A percentile compares a stretch with the other conserved stretches of the same genome.
phyloP scores from a whole-genome alignment of 495 filamentous ascomycete species.

The Penicillium angulare region DNA sequence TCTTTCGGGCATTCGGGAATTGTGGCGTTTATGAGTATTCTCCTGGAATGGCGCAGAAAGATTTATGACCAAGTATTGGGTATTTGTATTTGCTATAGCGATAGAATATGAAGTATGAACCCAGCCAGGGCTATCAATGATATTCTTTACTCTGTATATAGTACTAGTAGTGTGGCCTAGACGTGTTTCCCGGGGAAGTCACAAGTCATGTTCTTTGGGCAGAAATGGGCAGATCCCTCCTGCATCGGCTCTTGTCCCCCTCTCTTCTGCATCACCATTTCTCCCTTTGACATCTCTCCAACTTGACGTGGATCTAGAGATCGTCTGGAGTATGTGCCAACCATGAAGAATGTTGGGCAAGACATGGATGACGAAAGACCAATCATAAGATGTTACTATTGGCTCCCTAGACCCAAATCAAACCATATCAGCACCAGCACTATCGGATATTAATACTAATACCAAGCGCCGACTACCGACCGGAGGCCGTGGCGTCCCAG shows the following conservation, averaged over 20 bases:
- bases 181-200: too few species aligned
- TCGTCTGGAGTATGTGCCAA: too few species aligned
- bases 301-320: too few species aligned
- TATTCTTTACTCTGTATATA: not conserved
- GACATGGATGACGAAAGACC: too few species aligned
- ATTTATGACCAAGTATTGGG: constrained; percentile 4
- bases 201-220: not conserved
- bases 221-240: not conserved
- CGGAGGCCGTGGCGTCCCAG: not conserved
- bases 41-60: constrained; percentile 3
- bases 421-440: too few species aligned
- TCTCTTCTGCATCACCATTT: not conserved
- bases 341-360: too few species aligned
- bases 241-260: not conserved
- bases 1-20: not conserved
- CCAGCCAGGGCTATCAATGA: not conserved
- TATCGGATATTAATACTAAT: not conserved
- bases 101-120: constrained; percentile 8
- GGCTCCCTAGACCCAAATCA: too few species aligned
- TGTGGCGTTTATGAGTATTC: constrained; percentile 2
- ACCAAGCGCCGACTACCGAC: too few species aligned
- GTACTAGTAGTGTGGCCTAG: not conserved
- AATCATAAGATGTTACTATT: not conserved
- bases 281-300: not conserved
- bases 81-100: constrained; percentile 5